Conservation (phyloP, 257 asterid species). For the Solanum phureja region DNA sequence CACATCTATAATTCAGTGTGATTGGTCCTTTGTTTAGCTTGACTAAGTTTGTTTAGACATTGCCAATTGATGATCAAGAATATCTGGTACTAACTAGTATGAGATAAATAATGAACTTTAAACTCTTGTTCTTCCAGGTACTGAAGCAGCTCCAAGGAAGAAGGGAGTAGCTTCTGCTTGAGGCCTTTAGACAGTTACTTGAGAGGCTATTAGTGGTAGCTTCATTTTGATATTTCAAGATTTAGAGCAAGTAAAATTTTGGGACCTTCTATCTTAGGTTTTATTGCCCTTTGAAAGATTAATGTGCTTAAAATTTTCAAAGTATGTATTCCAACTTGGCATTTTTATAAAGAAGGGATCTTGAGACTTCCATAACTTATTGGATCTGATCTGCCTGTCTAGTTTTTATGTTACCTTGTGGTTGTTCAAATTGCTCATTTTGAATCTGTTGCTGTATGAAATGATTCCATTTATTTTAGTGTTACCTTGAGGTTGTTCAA, state of each 20-base stretch:
- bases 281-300: neutral
- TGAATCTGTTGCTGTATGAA: neutral
- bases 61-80: neutral
- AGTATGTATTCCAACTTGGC: neutral
- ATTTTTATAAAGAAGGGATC: neutral
- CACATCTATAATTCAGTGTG: neutral
- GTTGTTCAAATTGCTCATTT: neutral
- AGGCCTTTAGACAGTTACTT: neutral
- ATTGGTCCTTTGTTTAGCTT: neutral
- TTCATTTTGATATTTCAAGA: conserved; percentile 4
- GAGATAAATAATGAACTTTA: neutral
- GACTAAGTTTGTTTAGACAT: neutral
- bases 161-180: conserved; percentile 57
- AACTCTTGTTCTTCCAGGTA: conserved; percentile 16
- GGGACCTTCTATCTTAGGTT: neutral
- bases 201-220: conserved; percentile 7
- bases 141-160: conserved; percentile 75
- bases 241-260: conserved; percentile 5
- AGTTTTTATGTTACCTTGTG: neutral
- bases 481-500: neutral
- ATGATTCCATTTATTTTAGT: neutral
- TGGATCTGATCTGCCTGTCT: neutral
- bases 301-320: neutral
- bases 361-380: neutral
- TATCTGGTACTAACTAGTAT: neutral